Conservation (phyloP, 2,329 filamentous ascomycete species). For the Diaporthe nobilis region DNA sequence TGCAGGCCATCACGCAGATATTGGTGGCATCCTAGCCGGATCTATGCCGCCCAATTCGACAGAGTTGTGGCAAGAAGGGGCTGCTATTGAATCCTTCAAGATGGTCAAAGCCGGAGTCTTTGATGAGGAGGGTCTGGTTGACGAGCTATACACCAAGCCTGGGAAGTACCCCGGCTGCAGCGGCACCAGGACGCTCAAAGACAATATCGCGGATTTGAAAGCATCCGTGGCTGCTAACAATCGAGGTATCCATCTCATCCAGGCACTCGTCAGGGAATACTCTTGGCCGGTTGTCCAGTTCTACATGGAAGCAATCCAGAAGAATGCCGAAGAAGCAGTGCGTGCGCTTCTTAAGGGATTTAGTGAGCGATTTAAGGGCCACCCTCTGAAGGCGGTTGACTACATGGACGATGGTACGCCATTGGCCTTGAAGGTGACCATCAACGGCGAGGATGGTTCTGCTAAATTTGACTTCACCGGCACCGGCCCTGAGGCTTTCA, state of each 20-base stretch:
- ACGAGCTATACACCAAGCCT: slow-evolving; percentile 76
- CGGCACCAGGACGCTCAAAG: slow-evolving; percentile 80
- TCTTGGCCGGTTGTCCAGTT: slow-evolving; percentile 79
- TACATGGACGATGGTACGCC: slow-evolving; percentile 84
- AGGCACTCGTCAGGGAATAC: slow-evolving; percentile 79
- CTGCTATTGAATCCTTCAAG: slow-evolving; percentile 41
- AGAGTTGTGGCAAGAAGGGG: slow-evolving; percentile 41
- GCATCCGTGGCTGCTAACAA: slow-evolving; percentile 86
- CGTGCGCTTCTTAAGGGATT: slow-evolving; percentile 78
- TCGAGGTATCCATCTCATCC: slow-evolving; percentile 82
- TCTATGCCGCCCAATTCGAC: slow-evolving; percentile 51
- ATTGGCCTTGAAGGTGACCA: slow-evolving; percentile 68
- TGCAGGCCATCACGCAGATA: slow-evolving; percentile 47
- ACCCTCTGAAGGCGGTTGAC: slow-evolving; percentile 78
- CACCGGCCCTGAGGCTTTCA: slow-evolving; percentile 78
- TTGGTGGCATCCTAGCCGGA: slow-evolving; percentile 74
- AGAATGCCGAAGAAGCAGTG: slow-evolving; percentile 81
- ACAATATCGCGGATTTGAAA: slow-evolving; percentile 86
- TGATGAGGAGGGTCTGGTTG: slow-evolving; percentile 77
- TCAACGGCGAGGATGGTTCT: slow-evolving; percentile 81
- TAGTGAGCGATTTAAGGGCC: slow-evolving; percentile 73
- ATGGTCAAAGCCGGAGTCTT: slow-evolving; percentile 38
- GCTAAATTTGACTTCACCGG: slow-evolving; percentile 81
- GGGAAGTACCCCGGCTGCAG: slow-evolving; percentile 79
- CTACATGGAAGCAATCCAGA: slow-evolving; percentile 84